Conservation (phyloP, 2,329 filamentous ascomycete genomes). For the Alternaria longipes region DNA sequence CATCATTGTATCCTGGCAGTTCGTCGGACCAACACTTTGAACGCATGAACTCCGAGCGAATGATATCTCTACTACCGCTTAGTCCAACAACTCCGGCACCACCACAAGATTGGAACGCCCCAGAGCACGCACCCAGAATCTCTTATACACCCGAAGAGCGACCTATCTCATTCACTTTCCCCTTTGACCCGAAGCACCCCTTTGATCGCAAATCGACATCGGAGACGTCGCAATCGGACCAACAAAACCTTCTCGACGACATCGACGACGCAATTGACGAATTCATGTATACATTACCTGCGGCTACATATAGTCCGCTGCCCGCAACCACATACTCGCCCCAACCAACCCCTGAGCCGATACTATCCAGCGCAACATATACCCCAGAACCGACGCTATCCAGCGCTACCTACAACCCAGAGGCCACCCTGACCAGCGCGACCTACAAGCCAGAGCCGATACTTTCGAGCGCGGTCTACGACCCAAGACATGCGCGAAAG, state of each 20-base stretch:
- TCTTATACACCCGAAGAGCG: constrained; percentile 26
- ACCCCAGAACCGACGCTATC: constrained; percentile 8
- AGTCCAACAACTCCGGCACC: constrained; percentile 12
- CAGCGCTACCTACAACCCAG: constrained; percentile 20
- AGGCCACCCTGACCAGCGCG: constrained; percentile 14
- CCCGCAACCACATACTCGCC: constrained; percentile 28
- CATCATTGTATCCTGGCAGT: constrained; percentile 22
- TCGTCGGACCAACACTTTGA: constrained; percentile 4
- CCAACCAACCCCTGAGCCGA: neutral
- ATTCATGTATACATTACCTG: constrained; percentile 29
- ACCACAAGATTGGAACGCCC: constrained; percentile 3
- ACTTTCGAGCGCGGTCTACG: constrained; percentile 18
- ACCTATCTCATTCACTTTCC: constrained; percentile 28
- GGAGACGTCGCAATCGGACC: constrained; percentile 15
- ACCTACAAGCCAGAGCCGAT: constrained; percentile 18
- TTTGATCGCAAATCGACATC: constrained; percentile 27
- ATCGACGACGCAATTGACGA: constrained; percentile 41
- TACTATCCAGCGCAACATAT: constrained; percentile 21
- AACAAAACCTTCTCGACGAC: constrained; percentile 30
- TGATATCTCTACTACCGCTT: constrained; percentile 15
- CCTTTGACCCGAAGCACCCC: constrained; percentile 21
- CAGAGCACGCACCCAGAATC: constrained; percentile 10
- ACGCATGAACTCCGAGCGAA: constrained; percentile 3
- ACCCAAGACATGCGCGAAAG: constrained; percentile 25
- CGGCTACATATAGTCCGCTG: constrained; percentile 22